phyloP scores from a whole-genome alignment of 2,329 filamentous ascomycete species.

The Didymella sp. region DNA sequence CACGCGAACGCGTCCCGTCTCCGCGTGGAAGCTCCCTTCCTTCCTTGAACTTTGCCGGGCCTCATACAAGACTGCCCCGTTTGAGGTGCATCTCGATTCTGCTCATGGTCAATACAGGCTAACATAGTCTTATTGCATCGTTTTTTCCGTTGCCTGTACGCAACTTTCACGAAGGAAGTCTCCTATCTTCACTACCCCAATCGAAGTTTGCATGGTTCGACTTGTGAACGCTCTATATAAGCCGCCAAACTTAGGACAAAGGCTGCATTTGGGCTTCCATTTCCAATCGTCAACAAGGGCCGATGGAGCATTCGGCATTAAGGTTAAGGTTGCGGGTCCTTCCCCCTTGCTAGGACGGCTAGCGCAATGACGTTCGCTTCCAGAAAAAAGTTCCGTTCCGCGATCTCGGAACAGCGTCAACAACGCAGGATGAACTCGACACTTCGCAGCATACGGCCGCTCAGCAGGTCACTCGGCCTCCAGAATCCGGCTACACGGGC shows the following conservation, averaged over 20 bases:
- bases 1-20: not conserved
- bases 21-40: not conserved
- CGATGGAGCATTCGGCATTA: not conserved
- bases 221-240: too few relatives aligned
- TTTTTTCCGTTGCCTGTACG: too few relatives aligned
- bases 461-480: conserved; percentile 16
- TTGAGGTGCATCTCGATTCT: too few relatives aligned
- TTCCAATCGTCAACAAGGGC: too few relatives aligned
- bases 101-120: too few relatives aligned
- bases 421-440: conserved; percentile 24
- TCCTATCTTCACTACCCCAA: too few relatives aligned
- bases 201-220: too few relatives aligned
- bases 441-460: conserved; percentile 19
- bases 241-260: too few relatives aligned
- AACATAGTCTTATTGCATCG: too few relatives aligned
- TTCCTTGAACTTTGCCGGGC: not conserved
- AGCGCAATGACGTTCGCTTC: conserved; percentile 18
- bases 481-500: conserved; percentile 14
- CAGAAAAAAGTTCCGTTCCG: conserved; percentile 21
- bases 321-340: not conserved
- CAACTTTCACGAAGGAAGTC: too few relatives aligned
- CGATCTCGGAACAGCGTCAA: conserved; percentile 15
- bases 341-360: not conserved
- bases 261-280: too few relatives aligned
- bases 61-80: too few relatives aligned